Evolutionary conservation across 306 rosid genomes (phyloP).

Genomic region (Citrullus amarus): DNA sequence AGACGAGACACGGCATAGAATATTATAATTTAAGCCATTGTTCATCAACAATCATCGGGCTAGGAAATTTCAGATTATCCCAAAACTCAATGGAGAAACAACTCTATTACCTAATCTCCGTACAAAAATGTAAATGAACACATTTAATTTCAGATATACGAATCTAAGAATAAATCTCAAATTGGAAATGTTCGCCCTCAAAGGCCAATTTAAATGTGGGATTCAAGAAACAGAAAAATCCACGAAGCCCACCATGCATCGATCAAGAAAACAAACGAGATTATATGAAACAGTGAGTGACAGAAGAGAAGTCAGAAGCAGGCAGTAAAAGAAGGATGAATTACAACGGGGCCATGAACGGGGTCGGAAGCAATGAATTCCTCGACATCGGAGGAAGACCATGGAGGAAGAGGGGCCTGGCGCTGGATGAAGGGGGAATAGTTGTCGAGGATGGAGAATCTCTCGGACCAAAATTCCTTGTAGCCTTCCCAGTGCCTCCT

Average conservation of each 20-base stretch:
- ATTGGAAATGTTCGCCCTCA: not conserved
- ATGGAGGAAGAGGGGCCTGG: constrained; percentile 43
- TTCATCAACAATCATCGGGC: not conserved
- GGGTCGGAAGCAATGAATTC: constrained; percentile 66
- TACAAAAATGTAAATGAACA: not conserved
- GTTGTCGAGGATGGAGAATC: constrained; percentile 45
- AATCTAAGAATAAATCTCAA: not conserved
- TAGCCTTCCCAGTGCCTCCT: constrained; percentile 38
- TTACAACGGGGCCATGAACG: constrained; percentile 64
- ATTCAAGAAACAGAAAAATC: too few species aligned
- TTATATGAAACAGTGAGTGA: not conserved
- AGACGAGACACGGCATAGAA: not conserved
- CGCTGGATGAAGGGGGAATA: constrained; percentile 42
- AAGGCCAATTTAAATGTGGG: not conserved
- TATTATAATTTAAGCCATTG: not conserved
- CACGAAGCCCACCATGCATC: not conserved
- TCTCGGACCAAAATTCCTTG: constrained; percentile 59
- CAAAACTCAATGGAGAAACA: not conserved
- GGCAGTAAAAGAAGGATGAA: not conserved
- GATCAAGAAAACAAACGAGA: not conserved
- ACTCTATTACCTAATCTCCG: not conserved
- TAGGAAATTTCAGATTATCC: not conserved
- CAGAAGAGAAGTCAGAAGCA: not conserved
- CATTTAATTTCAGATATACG: not conserved
- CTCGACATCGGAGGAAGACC: constrained; percentile 62